Base-by-base conservation (phyloP, 306 rosid genomes). In the Trifolium subterraneum region DNA sequence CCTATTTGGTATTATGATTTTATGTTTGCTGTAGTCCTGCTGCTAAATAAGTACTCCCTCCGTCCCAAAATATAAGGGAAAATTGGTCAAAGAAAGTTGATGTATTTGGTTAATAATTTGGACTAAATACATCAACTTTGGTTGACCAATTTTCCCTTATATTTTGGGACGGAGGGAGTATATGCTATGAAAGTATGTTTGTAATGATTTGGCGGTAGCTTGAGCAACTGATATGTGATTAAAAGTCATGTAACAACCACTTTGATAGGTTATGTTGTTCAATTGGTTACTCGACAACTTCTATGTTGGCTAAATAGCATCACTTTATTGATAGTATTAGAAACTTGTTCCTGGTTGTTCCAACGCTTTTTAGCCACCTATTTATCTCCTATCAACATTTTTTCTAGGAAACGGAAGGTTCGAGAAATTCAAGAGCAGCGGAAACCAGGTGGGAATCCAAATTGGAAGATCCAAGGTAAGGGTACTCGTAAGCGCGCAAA, bases 331-430 rank as follows among this genome's bases (percentile, higher is more conserved):
- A 55, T 22, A 35, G 38, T 35, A 27, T 65, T 42, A 25, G 41
- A 38, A 39, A 29, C 60, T 63, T 54, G 56, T 36, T 31, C 70
- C 4, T 58, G 39, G 70, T 7, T 55, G 7, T 50, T 72, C 29
- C 35, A 6, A 25, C 8, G 66, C 25, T 25, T 71, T 14, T 52
- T 44, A 5, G 33, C 52, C 48, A 74, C 23, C 29, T 10, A 75
- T 67, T 29, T 20, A 48, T 64, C 31, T 47, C 12, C 10, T 27
- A 14, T 22, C 25, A 50, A 64, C 55, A 13, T 25, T 18, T 77
- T 54, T 77, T 16, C 58, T 68, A 94, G 97, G 84, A 90, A 90
- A 74, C 89, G 95, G 54, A 90, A 88, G 89, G 92, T 94, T 51
- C 80, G 54, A 61, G 96, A 90, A 77, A 94, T 91, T 29, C 95